Percentiles rank a stretch among this genome's conserved stretches.
Evolutionary conservation across 306 rosid species (phyloP).

Genomic region (Lathyrus aphaca): DNA sequence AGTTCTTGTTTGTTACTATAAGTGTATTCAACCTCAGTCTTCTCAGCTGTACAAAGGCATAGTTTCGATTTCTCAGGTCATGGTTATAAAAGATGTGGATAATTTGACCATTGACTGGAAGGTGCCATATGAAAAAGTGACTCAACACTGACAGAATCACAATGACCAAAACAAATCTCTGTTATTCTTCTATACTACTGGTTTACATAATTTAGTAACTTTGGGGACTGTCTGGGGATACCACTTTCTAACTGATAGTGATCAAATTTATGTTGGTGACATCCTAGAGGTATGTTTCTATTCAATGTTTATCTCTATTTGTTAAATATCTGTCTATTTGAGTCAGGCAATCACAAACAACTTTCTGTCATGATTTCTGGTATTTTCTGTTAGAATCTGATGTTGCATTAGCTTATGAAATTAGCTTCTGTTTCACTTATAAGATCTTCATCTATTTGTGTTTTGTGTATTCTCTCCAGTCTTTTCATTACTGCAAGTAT

Average conservation of each 20-base stretch:
- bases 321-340: slow-evolving; percentile 3
- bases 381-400: slow-evolving; percentile 17
- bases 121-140: not conserved
- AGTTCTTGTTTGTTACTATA: not conserved
- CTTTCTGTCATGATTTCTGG: slow-evolving; percentile 18
- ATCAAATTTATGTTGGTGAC: slow-evolving; percentile 91
- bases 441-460: slow-evolving; percentile 32
- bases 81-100: not conserved
- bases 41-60: not conserved
- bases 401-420: slow-evolving; percentile 21
- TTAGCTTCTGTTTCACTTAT: not conserved
- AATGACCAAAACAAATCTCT: not conserved
- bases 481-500: slow-evolving; percentile 98
- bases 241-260: slow-evolving; percentile 30
- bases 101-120: not conserved
- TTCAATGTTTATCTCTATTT: slow-evolving; percentile 16
- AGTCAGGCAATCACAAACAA: slow-evolving; percentile 13
- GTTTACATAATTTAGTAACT: too few species aligned
- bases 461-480: slow-evolving; percentile 60
- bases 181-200: too few species aligned
- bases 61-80: not conserved
- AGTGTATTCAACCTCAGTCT: not conserved
- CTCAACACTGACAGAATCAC: not conserved
- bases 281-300: slow-evolving; percentile 82
- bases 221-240: too few species aligned